Evolutionary conservation across 768 basidiomycete genomes (phyloP), one percentile per base, ranked within the genome.

Genomic region (Trametes elegans): DNA sequence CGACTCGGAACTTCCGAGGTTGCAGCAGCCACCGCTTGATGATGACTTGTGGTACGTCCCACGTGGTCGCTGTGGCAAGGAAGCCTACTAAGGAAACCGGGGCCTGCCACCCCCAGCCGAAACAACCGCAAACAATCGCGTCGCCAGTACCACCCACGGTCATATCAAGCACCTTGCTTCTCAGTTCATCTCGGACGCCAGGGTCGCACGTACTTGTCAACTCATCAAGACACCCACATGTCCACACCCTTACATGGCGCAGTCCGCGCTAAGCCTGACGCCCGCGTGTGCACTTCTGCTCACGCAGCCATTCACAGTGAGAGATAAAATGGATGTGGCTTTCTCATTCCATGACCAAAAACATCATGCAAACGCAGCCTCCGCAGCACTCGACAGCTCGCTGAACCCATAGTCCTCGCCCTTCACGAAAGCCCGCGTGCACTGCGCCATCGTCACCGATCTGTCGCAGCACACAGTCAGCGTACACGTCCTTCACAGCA

Each of bases 371-470:
- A 72, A 78, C 24, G 75, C 74, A 71, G 76, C 67, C 59, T 76
- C 70, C 57, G 71, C 46, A 24, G 69, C 73, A 60, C 77, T 79
- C 40, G 77, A 76, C 34, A 74, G 67, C 38, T 78, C 75, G 47
- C 75, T 74, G 62, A 83, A 79, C 42, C 78, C 81, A 64, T 81
- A 78, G 63, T 81, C 76, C 74, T 88, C 85, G 28, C 82, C 85
- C 67, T 86, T 85, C 58, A 88, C 87, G 66, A 95, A 96, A 18
- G 93, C 80, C 42, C 88, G 84, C 13, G 89, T 90, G 69, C 93
- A 96, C 62, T 93, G 89, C 1, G 93, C 94, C 94, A 97, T 97
- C 31, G 94, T 95, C 31, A 92, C 88, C n/a, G 91, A 93, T 40
- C 89, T 92, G 62, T 39, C 45, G 31, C 40, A n/a, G 21, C 7